These are phyloP conservation scores for Elsinoe fawcettii DNA, from an alignment of 2,329 filamentous ascomycete species.

Conservation along the genomic window DNA sequence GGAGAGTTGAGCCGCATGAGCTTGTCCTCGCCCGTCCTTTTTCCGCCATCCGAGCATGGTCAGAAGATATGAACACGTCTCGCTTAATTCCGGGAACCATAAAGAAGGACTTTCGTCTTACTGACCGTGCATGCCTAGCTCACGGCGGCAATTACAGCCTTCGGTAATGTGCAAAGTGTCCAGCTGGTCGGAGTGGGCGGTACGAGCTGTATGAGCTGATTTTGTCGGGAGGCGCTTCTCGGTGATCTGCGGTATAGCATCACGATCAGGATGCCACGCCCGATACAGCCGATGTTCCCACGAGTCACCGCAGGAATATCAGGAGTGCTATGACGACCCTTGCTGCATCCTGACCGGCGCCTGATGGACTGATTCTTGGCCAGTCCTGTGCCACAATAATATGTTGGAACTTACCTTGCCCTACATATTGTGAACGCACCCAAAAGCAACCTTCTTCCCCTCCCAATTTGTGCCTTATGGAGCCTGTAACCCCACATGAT, in stretches of 20 bases:
- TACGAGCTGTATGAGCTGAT: not conserved
- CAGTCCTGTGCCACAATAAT: not conserved
- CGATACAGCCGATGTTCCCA: slow-evolving; percentile 1
- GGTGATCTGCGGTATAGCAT: not conserved
- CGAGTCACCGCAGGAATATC: slow-evolving; percentile 4
- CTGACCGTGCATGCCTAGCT: not conserved
- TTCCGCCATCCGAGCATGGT: not conserved
- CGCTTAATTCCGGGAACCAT: not conserved
- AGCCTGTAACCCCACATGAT: not conserved
- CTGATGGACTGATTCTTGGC: not conserved
- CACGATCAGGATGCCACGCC: not conserved
- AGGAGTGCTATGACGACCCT: not conserved
- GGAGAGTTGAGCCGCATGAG: slow-evolving; percentile 4
- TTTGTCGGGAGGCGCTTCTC: not conserved
- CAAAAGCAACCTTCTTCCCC: not conserved
- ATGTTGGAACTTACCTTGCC: not conserved
- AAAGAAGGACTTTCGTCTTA: not conserved
- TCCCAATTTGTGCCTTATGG: not conserved
- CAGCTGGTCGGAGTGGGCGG: not conserved
- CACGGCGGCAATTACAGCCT: not conserved
- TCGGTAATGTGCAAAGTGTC: not conserved
- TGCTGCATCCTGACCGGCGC: slow-evolving; percentile 7
- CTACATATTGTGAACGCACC: not conserved
- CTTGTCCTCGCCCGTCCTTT: slow-evolving; percentile 8
- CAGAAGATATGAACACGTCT: not conserved